Percentiles rank a stretch among this genome's conserved stretches.
Conservation (phyloP, 2,329 filamentous ascomycete genomes). For the Fusarium sp. region DNA sequence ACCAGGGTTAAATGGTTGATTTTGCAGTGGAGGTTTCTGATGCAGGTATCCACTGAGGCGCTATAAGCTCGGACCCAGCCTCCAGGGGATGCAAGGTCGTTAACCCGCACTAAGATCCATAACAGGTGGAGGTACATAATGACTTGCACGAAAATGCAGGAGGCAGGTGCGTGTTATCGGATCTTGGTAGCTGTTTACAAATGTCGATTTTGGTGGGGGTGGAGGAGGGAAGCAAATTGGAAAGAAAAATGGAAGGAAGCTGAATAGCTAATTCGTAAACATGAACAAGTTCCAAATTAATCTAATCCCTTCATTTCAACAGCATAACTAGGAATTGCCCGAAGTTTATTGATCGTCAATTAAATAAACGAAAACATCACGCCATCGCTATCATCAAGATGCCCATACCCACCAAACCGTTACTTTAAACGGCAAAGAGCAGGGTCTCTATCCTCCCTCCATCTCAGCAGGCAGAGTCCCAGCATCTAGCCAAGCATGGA, state of each 20-base stretch:
- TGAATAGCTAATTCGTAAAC: not conserved
- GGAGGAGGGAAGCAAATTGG: slow-evolving; percentile 2
- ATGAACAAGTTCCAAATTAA: not conserved
- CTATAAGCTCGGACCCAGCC: slow-evolving; percentile 28
- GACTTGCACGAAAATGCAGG: slow-evolving; percentile 35
- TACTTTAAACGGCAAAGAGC: slow-evolving; percentile 15
- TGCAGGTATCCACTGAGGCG: slow-evolving; percentile 20
- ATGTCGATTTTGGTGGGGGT: slow-evolving; percentile 23
- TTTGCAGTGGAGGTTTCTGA: slow-evolving; percentile 21
- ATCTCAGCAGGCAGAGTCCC: slow-evolving; percentile 9
- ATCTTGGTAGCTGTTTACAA: slow-evolving; percentile 25
- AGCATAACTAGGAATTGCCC: not conserved
- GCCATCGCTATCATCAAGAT: slow-evolving; percentile 16
- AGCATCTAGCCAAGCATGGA: slow-evolving; percentile 22
- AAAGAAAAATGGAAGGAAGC: not conserved
- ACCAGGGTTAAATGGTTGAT: slow-evolving; percentile 14
- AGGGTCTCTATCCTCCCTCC: slow-evolving; percentile 24
- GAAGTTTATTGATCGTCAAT: slow-evolving; percentile 24
- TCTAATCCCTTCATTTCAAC: not conserved
- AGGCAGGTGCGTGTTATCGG: slow-evolving; percentile 30
- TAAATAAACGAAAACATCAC: slow-evolving; percentile 24
- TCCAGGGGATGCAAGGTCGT: slow-evolving; percentile 22
- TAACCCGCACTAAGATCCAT: slow-evolving; percentile 13
- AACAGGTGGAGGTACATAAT: slow-evolving; percentile 27
- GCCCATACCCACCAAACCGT: slow-evolving; percentile 3